Evolutionary conservation across 768 basidiomycete species (phyloP).

Genomic region (Lyophyllum shimeji): DNA sequence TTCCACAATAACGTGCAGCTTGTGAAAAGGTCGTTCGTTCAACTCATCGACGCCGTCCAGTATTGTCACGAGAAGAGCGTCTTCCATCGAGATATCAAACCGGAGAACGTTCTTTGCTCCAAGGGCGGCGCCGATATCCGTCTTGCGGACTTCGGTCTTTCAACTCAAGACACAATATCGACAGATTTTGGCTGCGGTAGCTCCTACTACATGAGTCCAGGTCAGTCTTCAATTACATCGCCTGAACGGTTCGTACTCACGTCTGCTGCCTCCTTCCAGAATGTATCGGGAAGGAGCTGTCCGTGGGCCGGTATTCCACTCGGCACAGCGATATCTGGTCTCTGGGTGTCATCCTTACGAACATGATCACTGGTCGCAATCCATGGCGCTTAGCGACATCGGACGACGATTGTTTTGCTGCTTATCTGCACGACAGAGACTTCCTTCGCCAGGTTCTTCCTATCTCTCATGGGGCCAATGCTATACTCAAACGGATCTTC

Average conservation of each 20-base stretch:
- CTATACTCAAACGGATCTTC: conserved; percentile 72
- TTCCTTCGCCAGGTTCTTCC: conserved; percentile 70
- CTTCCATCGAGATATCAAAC: conserved; percentile 87
- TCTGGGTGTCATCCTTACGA: conserved; percentile 77
- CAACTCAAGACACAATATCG: conserved; percentile 45
- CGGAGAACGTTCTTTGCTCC: conserved; percentile 73
- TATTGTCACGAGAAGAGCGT: conserved; percentile 71
- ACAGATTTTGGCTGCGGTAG: conserved; percentile 60
- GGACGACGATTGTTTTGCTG: conserved; percentile 65
- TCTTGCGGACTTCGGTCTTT: conserved; percentile 80
- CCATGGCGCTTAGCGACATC: conserved; percentile 75
- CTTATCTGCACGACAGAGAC: conserved; percentile 60
- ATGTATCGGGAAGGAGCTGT: conserved; percentile 47
- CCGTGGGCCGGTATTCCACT: conserved; percentile 53
- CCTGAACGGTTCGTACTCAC: conserved; percentile 7
- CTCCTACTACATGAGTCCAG: conserved; percentile 69
- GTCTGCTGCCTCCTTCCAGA: conserved; percentile 36
- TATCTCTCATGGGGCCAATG: conserved; percentile 65
- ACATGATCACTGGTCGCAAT: conserved; percentile 75
- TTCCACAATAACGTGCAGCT: conserved; percentile 60
- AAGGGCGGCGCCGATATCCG: conserved; percentile 51
- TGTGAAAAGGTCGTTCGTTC: conserved; percentile 69
- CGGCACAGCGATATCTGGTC: conserved; percentile 72
- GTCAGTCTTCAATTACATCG: conserved; percentile 31
- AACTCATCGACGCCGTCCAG: conserved; percentile 77